These are phyloP conservation scores for Pseudodiploospora longispora DNA, from an alignment of 2,329 filamentous ascomycete species.

Conservation along the genomic window DNA sequence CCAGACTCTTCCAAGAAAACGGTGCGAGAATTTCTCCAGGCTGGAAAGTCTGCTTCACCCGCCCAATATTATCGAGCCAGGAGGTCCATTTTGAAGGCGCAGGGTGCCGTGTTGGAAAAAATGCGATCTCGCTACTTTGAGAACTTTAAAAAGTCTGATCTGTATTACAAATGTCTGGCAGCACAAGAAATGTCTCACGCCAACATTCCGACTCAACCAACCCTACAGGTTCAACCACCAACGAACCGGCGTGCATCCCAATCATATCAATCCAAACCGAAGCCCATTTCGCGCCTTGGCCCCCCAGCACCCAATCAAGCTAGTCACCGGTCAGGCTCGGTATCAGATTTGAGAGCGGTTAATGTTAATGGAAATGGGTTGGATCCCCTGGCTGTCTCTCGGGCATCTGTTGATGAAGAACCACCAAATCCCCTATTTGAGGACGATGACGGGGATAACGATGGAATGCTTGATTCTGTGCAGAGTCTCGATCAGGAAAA, in stretches of 20 bases:
- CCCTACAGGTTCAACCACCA: constrained; percentile 12
- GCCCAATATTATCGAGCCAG: constrained; percentile 78
- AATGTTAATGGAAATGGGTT: constrained; percentile 28
- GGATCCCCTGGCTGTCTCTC: constrained; percentile 35
- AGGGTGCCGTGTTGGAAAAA: constrained; percentile 74
- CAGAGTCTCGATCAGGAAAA: constrained; percentile 69
- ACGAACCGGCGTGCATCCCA: constrained; percentile 23
- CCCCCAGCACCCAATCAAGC: constrained; percentile 28
- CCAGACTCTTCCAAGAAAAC: constrained; percentile 58
- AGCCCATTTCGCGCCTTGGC: constrained; percentile 30
- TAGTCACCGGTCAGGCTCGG: constrained; percentile 36
- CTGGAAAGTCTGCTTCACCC: constrained; percentile 67
- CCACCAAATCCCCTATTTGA: constrained; percentile 57
- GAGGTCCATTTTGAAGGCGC: constrained; percentile 70
- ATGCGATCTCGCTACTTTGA: constrained; percentile 77
- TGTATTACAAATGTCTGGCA: constrained; percentile 93
- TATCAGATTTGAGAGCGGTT: constrained; percentile 36
- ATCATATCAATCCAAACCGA: constrained; percentile 36
- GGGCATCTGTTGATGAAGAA: constrained; percentile 64
- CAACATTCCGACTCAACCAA: constrained; percentile 14
- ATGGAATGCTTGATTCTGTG: constrained; percentile 62
- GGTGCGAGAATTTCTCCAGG: constrained; percentile 70
- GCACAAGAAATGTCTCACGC: constrained; percentile 62
- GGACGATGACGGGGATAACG: constrained; percentile 69
- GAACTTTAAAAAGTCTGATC: constrained; percentile 82